phyloP scores from a whole-genome alignment of 768 basidiomycete genomes.

The Polyporus arcularius region DNA sequence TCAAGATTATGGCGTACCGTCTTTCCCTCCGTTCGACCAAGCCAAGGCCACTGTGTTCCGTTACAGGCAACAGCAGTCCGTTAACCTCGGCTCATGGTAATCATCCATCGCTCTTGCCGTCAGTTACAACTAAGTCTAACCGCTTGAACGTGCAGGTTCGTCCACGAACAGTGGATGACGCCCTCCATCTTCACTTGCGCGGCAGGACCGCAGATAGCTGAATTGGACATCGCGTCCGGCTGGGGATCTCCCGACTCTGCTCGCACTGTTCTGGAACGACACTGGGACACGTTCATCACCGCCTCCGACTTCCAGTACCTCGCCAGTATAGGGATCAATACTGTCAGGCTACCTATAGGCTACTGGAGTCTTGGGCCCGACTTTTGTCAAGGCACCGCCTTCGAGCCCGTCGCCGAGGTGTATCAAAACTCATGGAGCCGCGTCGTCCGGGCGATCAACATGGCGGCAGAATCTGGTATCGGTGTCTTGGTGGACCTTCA shows the following conservation, averaged over 20 bases:
- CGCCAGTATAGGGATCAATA: constrained; percentile 55
- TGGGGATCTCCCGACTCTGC: constrained; percentile 50
- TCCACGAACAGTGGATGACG: constrained; percentile 76
- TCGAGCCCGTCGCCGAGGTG: constrained; percentile 41
- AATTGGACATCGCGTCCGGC: constrained; percentile 68
- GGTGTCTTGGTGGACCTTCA: constrained; percentile 58
- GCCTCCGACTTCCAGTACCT: constrained; percentile 69
- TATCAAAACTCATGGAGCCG: constrained; percentile 48
- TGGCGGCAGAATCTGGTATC: constrained; percentile 41
- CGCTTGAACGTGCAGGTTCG: constrained; percentile 48
- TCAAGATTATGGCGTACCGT: constrained; percentile 30
- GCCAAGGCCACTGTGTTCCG: constrained; percentile 53
- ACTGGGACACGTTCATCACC: constrained; percentile 76
- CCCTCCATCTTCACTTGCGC: constrained; percentile 66
- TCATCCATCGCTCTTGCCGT: not conserved
- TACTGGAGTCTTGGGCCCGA: constrained; percentile 48
- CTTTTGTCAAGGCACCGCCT: constrained; percentile 37
- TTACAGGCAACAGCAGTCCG: constrained; percentile 63
- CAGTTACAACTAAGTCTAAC: not conserved
- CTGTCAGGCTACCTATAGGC: constrained; percentile 59
- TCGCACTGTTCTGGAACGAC: constrained; percentile 56
- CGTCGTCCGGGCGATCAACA: constrained; percentile 44
- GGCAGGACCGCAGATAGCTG: constrained; percentile 48
- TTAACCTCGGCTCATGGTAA: constrained; percentile 68
- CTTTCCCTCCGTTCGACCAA: constrained; percentile 51